Evolutionary conservation across 2,329 filamentous ascomycete species (phyloP), one percentile per base, ranked within the genome.

Genomic region (Xylariaceae sp.): DNA sequence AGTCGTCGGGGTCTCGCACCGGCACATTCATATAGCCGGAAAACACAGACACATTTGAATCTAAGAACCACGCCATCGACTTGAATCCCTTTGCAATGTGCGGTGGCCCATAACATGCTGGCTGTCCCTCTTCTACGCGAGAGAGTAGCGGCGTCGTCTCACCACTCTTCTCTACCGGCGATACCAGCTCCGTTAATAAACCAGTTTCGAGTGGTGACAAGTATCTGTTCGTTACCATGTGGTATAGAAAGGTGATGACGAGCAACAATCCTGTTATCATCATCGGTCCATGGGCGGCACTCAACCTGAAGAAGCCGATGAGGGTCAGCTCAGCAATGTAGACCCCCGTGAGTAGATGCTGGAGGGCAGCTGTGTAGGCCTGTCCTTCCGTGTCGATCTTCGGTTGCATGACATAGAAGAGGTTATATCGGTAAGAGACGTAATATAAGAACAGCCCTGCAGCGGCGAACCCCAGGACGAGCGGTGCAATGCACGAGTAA

Each of bases 401-500:
- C 34, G 85, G 78, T 66, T 89, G 84, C 48, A 83, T 84, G 18
- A 90, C 88, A 71, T 87, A 92, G 23, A 92, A 77, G 56, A 92
- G 73, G 73, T 90, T 89, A 77, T 92, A 90, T 34, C 86, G 82
- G 74, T 88, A 91, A 52, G 87, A 87, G 63, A 88, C 78, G 73
- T 91, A 92, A 76, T 90, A 89, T 17, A 91, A 75, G 34, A 77
- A 81, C 30, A 92, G 77, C 11, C 87, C 88, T 54, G 87, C 78
- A 4, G 85, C 82, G 1, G 87, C 87, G 65, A 91, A 90, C 2
- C 83, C 85, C 55, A 90, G 77, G 39, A 92, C 85, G 4, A 92
- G 75, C 1, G 88, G 88, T 5, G 88, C 86, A 65, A 92, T 89
- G 65, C 84, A 85, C 2, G 88, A 84, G 71, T 92, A 92, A n/a